Evolutionary conservation across 2,329 filamentous ascomycete genomes (phyloP), one percentile per base, ranked within the genome.

Genomic region (Fusarium sp.): DNA sequence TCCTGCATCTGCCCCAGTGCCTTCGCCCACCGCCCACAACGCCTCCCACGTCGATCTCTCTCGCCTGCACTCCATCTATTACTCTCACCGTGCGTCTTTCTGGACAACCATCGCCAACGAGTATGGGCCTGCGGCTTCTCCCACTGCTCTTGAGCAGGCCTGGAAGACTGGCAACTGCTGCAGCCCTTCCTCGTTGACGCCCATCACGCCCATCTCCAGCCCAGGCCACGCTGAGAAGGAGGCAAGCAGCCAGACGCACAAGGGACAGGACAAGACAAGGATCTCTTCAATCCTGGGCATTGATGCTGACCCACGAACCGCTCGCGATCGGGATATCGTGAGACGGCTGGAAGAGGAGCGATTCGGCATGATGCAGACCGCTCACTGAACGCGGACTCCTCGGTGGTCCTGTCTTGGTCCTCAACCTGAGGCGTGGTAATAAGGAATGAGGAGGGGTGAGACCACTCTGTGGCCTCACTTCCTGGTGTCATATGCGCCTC

Each of bases 71-170:
- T 80, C 84, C 57, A 84, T 93, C 65, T 93, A 93, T 75, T 83
- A 87, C 48, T 79, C 84, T 8, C 89, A 92, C 75, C 86, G 89
- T 38, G 80, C 82, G 46, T 83, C 84, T 9, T 93, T 94, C 77
- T 94, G 91, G 90, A 80, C 84, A 31, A 81, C 84, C 43, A 83
- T 94, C 32, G 89, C 90, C 27, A 79, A 84, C 23, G 89, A 92
- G 68, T 93, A 93, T 70, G 89, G 89, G 49, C 74, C 78, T 13
- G 84, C 86, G 31, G 81, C 82, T 2, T 87, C 84, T 44, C 84
- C 89, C 2, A 79, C 82, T 13, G 79, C 86, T 31, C 80, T 92
- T 17, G 89, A 92, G 76, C 87, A 88, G 71, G 86, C 88, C n/a
- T 92, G 89, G 87, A 82, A 80, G 71, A 77, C 78, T 9, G 81